phyloP scores from a whole-genome alignment of 2,329 filamentous ascomycete species.

The Chrysoporthe cubensis region DNA sequence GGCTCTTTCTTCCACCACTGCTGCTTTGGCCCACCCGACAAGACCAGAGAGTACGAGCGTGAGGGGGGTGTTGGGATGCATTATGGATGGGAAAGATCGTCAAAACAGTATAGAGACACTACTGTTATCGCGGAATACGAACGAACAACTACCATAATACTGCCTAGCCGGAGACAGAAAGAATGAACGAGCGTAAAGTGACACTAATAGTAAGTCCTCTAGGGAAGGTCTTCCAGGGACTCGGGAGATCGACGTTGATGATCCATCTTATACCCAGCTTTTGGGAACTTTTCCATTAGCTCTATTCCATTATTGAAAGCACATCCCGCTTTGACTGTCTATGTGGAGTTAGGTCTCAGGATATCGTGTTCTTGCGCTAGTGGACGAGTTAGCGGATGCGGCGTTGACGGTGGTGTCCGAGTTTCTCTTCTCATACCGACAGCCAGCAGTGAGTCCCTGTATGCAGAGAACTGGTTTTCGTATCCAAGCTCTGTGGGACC shows the following conservation, averaged over 20 bases:
- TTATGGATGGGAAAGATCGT: background rate
- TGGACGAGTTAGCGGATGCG: background rate
- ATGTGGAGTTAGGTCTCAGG: background rate
- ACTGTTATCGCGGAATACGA: background rate
- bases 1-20: background rate
- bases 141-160: background rate
- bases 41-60: constrained; percentile 9
- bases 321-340: background rate
- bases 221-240: background rate
- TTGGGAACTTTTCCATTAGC: too few species aligned
- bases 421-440: background rate
- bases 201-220: too few species aligned
- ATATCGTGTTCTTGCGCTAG: background rate
- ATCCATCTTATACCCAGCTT: background rate
- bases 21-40: constrained; percentile 12
- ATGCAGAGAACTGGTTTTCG: background rate
- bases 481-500: background rate
- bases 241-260: background rate
- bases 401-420: background rate
- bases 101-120: background rate
- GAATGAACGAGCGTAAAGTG: background rate
- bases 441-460: background rate
- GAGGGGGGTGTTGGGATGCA: constrained; percentile 11
- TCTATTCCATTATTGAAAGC: background rate
- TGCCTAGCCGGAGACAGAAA: background rate